Base-by-base conservation (phyloP, 306 rosid genomes). In the Medicago lupulina region DNA sequence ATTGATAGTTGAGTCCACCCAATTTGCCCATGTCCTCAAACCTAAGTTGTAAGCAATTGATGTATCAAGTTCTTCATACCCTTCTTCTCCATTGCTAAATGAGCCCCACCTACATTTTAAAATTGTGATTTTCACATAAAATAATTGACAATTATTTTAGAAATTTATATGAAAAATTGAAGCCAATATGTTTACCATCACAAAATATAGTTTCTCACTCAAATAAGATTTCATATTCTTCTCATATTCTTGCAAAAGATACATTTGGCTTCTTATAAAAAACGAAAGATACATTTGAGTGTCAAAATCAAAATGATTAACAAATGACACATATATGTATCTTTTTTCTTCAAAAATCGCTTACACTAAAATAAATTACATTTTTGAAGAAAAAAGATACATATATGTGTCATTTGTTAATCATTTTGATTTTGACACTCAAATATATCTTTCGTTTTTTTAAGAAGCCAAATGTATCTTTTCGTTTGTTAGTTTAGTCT, bases 21-120 rank as follows among this genome's bases (percentile, higher is more conserved):
- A 95, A 58, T 95, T 95, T 13, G 99, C 97, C 97, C 99, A 95
- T 1, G 99, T 95, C 75, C 85, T 95, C 81, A 95, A 72, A 15
- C 88, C 96, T 19, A 95, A 79, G 70, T 83, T 89, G 84, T 95
- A 95, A 65, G 99, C 99, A 67, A 85, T 63, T 53, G 86, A 38
- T 43, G 97, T 88, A 4, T 92, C 99, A 76, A 95, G 55, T 76
- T 89, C 97, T 87, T 87, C 96, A 40, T 83, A 84, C 17, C 99
- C 99, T 85, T 86, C 90, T 84, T 86, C 91, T 5, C 99, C 97
- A 75, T 95, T 95, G n/a, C 76, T 70, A 83, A 95, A 95, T 16
- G 93, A 85, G 57, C 99, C 99, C 97, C 97, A 95, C 66, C 99
- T 94, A 93, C 81, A 76, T 69, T 67, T 18, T 6, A 19, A 67